Conservation (phyloP, 2,329 filamentous ascomycete genomes). For the Ceratocystis lukuohia region DNA sequence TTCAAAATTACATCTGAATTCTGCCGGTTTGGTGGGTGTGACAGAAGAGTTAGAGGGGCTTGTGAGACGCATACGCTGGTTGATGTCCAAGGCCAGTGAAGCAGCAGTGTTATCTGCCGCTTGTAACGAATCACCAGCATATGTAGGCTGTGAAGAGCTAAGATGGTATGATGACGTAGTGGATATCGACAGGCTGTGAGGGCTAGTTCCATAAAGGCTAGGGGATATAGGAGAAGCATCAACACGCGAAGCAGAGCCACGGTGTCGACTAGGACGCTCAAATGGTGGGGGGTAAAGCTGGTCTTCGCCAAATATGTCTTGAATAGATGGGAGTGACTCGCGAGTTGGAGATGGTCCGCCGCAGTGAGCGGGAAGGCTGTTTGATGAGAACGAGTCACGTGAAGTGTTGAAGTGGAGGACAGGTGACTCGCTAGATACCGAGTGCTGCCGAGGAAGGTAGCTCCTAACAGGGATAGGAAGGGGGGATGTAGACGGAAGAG, state of each 20-base stretch:
- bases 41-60: constrained; percentile 9
- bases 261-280: constrained; percentile 1
- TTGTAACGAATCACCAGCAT: constrained; percentile 1
- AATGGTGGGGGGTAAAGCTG: neutral
- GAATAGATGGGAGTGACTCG: constrained; percentile 10
- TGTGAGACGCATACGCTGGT: constrained; percentile 11
- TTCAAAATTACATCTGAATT: constrained; percentile 23
- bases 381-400: constrained; percentile 3
- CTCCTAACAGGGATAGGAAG: constrained; percentile 6
- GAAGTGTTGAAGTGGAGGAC: neutral
- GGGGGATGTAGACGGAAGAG: constrained; percentile 4
- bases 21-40: constrained; percentile 7
- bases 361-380: constrained; percentile 8
- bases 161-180: constrained; percentile 14
- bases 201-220: constrained; percentile 12
- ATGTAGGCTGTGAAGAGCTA: constrained; percentile 15
- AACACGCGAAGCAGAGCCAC: constrained; percentile 4
- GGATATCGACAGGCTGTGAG: constrained; percentile 11
- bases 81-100: constrained; percentile 4
- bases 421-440: neutral
- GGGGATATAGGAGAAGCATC: constrained; percentile 14
- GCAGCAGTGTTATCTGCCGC: neutral
- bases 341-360: neutral
- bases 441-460: constrained; percentile 8
- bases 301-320: constrained; percentile 12